Evolutionary conservation across 495 filamentous ascomycete species (phyloP).

Genomic region (Chlorociboria aeruginascens): DNA sequence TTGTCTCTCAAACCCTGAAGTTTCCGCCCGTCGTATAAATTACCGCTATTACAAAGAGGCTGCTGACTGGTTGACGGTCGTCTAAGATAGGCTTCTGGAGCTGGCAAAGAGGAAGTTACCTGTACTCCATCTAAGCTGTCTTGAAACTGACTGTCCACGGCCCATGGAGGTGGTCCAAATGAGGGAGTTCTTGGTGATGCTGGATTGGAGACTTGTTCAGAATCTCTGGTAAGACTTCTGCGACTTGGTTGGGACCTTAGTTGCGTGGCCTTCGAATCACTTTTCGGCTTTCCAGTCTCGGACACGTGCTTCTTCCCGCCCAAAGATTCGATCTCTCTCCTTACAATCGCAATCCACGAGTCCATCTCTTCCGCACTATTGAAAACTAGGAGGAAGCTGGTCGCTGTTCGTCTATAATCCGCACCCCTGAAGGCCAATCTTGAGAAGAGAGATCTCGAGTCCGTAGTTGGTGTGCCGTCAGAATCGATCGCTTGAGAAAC

Average conservation of each 20-base stretch:
- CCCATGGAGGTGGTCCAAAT: constrained; percentile 22
- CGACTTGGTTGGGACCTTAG: constrained; percentile 37
- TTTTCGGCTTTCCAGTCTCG: constrained; percentile 39
- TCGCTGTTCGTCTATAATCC: constrained; percentile 40
- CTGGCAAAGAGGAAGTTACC: constrained; percentile 5
- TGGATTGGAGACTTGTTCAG: constrained; percentile 27
- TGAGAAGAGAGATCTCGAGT: constrained; percentile 52
- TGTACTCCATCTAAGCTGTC: constrained; percentile 14
- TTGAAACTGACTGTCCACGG: constrained; percentile 3
- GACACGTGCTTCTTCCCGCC: constrained; percentile 56
- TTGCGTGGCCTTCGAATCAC: constrained; percentile 20
- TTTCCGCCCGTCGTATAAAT: constrained; percentile 36
- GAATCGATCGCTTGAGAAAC: constrained; percentile 62
- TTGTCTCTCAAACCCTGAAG: constrained; percentile 35
- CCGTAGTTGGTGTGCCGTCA: constrained; percentile 42
- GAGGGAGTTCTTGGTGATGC: constrained; percentile 22
- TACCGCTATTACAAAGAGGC: constrained; percentile 33
- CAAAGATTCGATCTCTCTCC: constrained; percentile 54
- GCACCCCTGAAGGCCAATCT: constrained; percentile 57
- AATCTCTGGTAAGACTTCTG: constrained; percentile 40
- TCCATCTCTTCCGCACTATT: constrained; percentile 78
- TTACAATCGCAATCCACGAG: constrained; percentile 57
- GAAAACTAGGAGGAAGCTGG: constrained; percentile 69
- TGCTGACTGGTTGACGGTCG: constrained; percentile 17
- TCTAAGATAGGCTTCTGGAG: constrained; percentile 9